Conservation (phyloP, 805 yeast genomes). For the Wickerhamomyces hampshirensis region DNA sequence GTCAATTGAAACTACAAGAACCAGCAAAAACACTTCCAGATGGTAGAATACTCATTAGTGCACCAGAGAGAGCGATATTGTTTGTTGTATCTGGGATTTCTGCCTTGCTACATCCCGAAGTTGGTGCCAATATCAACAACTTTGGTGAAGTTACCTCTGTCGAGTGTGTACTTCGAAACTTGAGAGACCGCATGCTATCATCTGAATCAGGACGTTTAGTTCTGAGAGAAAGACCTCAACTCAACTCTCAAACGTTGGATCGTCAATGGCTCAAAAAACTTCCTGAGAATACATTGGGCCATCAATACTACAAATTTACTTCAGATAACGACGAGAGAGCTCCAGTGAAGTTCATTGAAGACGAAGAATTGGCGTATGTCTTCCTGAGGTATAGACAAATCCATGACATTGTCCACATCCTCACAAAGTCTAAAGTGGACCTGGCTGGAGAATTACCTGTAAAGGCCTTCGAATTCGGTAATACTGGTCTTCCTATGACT, state of each 20-base stretch:
- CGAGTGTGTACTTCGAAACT: slow-evolving; percentile 52
- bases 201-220: slow-evolving; percentile 76
- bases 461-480: slow-evolving; percentile 87
- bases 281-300: slow-evolving; percentile 72
- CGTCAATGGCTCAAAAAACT: slow-evolving; percentile 52
- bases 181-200: slow-evolving; percentile 70
- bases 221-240: slow-evolving; percentile 74
- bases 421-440: slow-evolving; percentile 83
- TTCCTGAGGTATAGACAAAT: slow-evolving; percentile 93
- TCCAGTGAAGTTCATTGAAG: slow-evolving; percentile 81
- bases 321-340: slow-evolving; percentile 93
- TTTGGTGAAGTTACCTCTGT: slow-evolving; percentile 89
- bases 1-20: neutral
- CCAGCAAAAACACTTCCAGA: slow-evolving; percentile 38
- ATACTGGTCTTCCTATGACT: slow-evolving; percentile 92
- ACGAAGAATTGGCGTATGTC: slow-evolving; percentile 88
- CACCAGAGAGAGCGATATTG: slow-evolving; percentile 57
- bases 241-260: slow-evolving; percentile 68
- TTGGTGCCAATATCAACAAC: slow-evolving; percentile 71
- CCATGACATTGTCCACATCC: slow-evolving; percentile 93
- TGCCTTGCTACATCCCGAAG: slow-evolving; percentile 70
- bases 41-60: slow-evolving; percentile 73
- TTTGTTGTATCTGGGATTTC: slow-evolving; percentile 73
- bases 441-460: slow-evolving; percentile 97
- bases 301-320: slow-evolving; percentile 78